Base-by-base conservation (phyloP, 176 grass and related monocot species). In the Musa itinerans region DNA sequence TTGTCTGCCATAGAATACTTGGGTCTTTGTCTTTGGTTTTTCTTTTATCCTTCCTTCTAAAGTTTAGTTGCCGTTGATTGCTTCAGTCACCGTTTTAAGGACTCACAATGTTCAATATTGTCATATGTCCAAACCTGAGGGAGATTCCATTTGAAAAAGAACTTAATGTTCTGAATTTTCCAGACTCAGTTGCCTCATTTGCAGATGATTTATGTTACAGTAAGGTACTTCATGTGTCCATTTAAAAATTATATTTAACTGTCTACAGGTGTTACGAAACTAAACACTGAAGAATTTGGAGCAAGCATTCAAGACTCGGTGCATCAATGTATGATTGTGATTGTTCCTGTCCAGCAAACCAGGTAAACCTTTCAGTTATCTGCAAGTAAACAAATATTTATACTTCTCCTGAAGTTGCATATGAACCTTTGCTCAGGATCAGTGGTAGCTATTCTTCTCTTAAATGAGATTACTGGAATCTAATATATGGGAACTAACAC, bases 401-500 rank as follows among this genome's bases (percentile, higher is more conserved):
- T 87, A 68, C 79, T 85, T 8, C 43, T 97, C 86, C 88, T 85
- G 68, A 85, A 52, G 43, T 80, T 97, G 83, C 83, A 93, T 77
- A 97, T 86, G 77, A 85, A 81, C 75, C 53, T 97, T 26, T 89
- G 83, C 82, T 88, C 88, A 64, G 77, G 72, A 85, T 97, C 67
- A 71, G 78, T 81, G 82, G 89, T 34, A 80, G 76, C 11, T 90
- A 97, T 29, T 79, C 90, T 90, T 85, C 83, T 97, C 53, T 87
- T 97, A 55, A 83, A 97, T 75, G 90, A 90, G 49, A 79, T 93
- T 77, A 73, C 91, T 75, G 94, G 94, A 64, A 86, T 91, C 20
- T 81, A 91, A 85, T 78, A 78, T 93, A 53, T 97, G 94, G 94
- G 76, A 89, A 76, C 81, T 88, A 64, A 76, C 82, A 72, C 50